These are phyloP conservation scores for Porphyridium purpureum DNA, from an alignment of 23 red algal genomes.

Conservation along the genomic window DNA sequence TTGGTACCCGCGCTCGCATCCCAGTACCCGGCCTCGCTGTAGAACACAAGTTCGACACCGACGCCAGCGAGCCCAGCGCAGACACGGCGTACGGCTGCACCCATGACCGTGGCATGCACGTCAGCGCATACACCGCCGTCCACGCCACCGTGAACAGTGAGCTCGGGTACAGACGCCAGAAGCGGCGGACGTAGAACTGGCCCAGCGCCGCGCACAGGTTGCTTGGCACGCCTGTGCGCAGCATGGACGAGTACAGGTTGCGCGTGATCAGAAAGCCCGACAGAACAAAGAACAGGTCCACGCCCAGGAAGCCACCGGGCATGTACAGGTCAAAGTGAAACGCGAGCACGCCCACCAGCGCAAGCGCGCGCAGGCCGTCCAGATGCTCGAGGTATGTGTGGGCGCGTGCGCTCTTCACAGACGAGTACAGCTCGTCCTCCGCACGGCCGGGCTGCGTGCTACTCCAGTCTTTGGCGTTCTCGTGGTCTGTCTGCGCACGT, in stretches of 20 bases:
- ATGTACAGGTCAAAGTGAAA: constrained; percentile 3
- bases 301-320: constrained; percentile 11
- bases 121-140: too few species aligned
- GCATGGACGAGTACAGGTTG: too few species aligned
- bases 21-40: neutral
- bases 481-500: too few species aligned
- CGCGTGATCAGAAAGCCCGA: constrained; percentile 31
- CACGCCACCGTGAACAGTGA: too few species aligned
- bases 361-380: constrained; percentile 14
- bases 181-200: constrained; percentile 17
- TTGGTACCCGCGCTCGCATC: neutral
- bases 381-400: constrained; percentile 14
- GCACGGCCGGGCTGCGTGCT: too few species aligned
- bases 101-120: too few species aligned
- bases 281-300: constrained; percentile 25
- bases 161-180: constrained; percentile 34
- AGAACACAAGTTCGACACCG: too few species aligned
- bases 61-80: too few species aligned
- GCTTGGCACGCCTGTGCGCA: neutral
- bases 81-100: too few species aligned
- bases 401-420: too few species aligned
- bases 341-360: constrained; percentile 6
- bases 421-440: too few species aligned
- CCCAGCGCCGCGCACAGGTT: neutral
- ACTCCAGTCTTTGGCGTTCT: too few species aligned